Percentiles rank a stretch among this genome's conserved stretches.
phyloP scores from a whole-genome alignment of 2,329 filamentous ascomycete species.

The Leptographium lundbergii region DNA sequence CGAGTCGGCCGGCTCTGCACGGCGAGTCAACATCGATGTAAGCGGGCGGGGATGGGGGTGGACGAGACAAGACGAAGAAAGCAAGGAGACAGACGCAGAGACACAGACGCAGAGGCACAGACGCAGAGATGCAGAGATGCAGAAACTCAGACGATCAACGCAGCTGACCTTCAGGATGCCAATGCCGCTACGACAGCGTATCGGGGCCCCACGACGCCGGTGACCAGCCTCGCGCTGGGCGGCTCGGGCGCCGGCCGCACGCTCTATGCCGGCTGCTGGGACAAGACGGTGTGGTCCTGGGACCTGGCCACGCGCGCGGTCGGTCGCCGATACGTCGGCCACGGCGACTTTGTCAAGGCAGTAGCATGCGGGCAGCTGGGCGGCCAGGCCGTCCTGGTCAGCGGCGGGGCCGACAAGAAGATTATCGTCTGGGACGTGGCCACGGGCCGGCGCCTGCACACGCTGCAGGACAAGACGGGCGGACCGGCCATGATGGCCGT shows the following conservation, averaged over 20 bases:
- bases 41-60: not conserved
- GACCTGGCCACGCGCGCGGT: conserved; percentile 43
- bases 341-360: conserved; percentile 85
- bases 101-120: no score
- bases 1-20: conserved; percentile 73
- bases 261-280: conserved; percentile 85
- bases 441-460: conserved; percentile 57
- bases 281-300: conserved; percentile 86
- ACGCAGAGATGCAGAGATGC: no score
- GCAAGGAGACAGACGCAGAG: no score
- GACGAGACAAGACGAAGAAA: no score
- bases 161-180: conserved; percentile 6
- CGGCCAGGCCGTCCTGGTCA: conserved; percentile 53
- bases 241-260: conserved; percentile 28
- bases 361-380: conserved; percentile 50
- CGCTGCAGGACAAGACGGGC: conserved; percentile 49
- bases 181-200: conserved; percentile 32
- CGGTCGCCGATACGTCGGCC: conserved; percentile 55
- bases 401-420: conserved; percentile 65
- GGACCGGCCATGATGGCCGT: conserved; percentile 60
- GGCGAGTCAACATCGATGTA: conserved; percentile 65
- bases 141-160: no score
- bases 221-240: conserved; percentile 63
- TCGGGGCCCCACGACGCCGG: conserved; percentile 63
- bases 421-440: conserved; percentile 73